Evolutionary conservation across 257 asterid species (phyloP).

Genomic region (Mitragyna speciosa): DNA sequence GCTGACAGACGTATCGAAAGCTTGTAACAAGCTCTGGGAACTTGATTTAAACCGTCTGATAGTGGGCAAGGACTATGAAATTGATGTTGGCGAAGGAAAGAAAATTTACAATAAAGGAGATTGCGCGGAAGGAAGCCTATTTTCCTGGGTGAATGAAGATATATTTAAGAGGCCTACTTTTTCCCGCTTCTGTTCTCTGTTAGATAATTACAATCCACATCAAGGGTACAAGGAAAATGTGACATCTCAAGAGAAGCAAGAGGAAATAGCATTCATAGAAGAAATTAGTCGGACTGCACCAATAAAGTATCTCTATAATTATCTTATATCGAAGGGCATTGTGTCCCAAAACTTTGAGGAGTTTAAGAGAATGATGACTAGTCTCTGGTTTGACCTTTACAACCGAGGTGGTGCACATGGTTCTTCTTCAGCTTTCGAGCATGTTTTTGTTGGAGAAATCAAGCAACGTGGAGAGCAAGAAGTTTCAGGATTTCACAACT

Average conservation of each 20-base stretch:
- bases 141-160: constrained; percentile 75
- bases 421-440: constrained; percentile 95
- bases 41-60: constrained; percentile 72
- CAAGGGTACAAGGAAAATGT: constrained; percentile 80
- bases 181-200: constrained; percentile 85
- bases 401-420: constrained; percentile 84
- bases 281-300: constrained; percentile 96
- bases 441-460: constrained; percentile 98
- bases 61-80: constrained; percentile 79
- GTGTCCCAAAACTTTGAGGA: constrained; percentile 49
- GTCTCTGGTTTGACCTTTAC: constrained; percentile 86
- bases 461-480: constrained; percentile 71
- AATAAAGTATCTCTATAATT: constrained; percentile 73
- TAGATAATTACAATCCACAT: constrained; percentile 90
- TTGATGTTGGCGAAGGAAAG: constrained; percentile 89
- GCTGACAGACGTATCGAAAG: constrained; percentile 61
- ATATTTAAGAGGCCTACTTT: constrained; percentile 61
- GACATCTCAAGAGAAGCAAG: constrained; percentile 77
- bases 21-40: constrained; percentile 80
- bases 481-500: constrained; percentile 94
- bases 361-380: constrained; percentile 63
- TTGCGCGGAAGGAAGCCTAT: constrained; percentile 71
- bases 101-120: constrained; percentile 74
- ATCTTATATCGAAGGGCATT: constrained; percentile 58
- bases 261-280: constrained; percentile 79